phyloP scores from a whole-genome alignment of 1,139 yeast genomes.

The Yamadazyma epiphylla region DNA sequence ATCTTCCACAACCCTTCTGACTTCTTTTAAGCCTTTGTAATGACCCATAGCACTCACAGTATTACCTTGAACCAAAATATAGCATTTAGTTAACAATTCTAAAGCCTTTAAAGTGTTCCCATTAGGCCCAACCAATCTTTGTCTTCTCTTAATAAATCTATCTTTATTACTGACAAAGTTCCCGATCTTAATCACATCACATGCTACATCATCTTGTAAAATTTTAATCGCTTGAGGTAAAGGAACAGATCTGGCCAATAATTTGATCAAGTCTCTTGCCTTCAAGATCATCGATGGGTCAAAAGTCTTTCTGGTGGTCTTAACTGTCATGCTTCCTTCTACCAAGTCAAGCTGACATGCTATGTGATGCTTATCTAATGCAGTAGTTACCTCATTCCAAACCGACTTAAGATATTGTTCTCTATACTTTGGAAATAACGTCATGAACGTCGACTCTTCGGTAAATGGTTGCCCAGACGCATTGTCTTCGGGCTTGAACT shows the following conservation, averaged over 20 bases:
- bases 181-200: slow-evolving; percentile 95
- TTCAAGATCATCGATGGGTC: slow-evolving; percentile 94
- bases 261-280: slow-evolving; percentile 91
- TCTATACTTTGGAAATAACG: slow-evolving; percentile 93
- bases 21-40: slow-evolving; percentile 85
- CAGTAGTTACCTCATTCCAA: slow-evolving; percentile 90
- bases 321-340: slow-evolving; percentile 97
- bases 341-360: slow-evolving; percentile 84
- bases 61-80: slow-evolving; percentile 93
- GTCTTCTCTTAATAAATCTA: slow-evolving; percentile 91
- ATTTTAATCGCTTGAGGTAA: slow-evolving; percentile 94
- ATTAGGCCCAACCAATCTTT: slow-evolving; percentile 92
- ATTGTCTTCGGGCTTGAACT: slow-evolving; percentile 87
- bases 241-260: slow-evolving; percentile 94
- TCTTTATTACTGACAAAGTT: slow-evolving; percentile 87
- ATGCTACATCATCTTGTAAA: slow-evolving; percentile 86
- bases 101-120: slow-evolving; percentile 96
- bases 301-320: slow-evolving; percentile 89
- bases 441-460: slow-evolving; percentile 93
- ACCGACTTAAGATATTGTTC: slow-evolving; percentile 84
- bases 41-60: slow-evolving; percentile 99
- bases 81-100: slow-evolving; percentile 89
- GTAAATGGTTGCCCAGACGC: slow-evolving; percentile 82
- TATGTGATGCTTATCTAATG: slow-evolving; percentile 68
- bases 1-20: slow-evolving; percentile 92